Evolutionary conservation across 1,284 basidiomycete genomes (phyloP), one percentile per base, ranked within the genome.

Genomic region (Violaceomyces palustris): DNA sequence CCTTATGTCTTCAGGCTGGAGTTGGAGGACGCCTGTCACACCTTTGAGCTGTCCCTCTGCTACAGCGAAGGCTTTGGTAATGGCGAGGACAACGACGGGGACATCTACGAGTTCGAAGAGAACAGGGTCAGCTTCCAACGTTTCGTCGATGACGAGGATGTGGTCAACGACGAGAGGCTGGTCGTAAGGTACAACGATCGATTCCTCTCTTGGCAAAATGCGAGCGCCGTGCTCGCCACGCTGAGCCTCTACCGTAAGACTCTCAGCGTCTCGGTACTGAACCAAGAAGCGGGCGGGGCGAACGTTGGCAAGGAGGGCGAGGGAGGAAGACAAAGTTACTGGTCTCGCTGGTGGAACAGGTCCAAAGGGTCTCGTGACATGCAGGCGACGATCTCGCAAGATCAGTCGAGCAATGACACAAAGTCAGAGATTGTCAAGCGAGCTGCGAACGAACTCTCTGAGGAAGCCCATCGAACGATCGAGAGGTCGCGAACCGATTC

Each of bases 131-230:
- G 77, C 6, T 80, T 77, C 62, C 73, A 75, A 51, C 70, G 72
- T 14, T 81, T 80, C 59, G 72, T 79, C 36, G 59, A 69, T 45
- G 75, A 78, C 39, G 68, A 74, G 2, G 63, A 71, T 3, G 60
- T 79, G n/a, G 74, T 78, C 6, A 76, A 79, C 44, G 76, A 79
- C 50, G 72, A 75, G 11, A 63, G 74, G 25, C 67, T 80, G 11
- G 77, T 79, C 21, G 65, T 80, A 18, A 69, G 75, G 28, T 80
- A 79, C 63, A 67, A 74, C 30, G 64, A 65, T n/a, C 53, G 64
- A 52, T 78, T 76, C 66, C 67, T 79, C 35, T 77, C 78, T 5
- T 80, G 79, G 78, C 72, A 76, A 35, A 77, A 76, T 28, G 77
- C 76, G 1, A 73, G 74, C 24, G 75, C 77, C 3, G 73, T 79